A percentile compares a stretch with the other conserved stretches of the same genome.
These are phyloP conservation scores for Wallemia mellicola DNA, from an alignment of 1,284 basidiomycete species.

Conservation along the genomic window DNA sequence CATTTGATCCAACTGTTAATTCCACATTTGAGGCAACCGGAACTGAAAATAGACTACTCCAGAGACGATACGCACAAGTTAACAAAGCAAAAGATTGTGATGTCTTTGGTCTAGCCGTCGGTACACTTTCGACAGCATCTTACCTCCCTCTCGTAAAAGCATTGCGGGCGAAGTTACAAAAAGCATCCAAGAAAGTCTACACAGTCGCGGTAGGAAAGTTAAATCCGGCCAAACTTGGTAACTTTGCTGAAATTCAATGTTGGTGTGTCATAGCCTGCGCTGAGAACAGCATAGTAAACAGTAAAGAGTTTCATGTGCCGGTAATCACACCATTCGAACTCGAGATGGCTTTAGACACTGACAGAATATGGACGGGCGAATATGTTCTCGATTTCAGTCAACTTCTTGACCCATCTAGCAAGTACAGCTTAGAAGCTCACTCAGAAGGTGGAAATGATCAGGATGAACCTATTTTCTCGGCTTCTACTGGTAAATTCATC, in stretches of 20 bases:
- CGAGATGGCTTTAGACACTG: slow-evolving; percentile 15
- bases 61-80: background rate
- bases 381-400: slow-evolving; percentile 16
- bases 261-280: slow-evolving; percentile 19
- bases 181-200: slow-evolving; percentile 13
- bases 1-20: background rate
- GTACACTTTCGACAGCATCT: slow-evolving; percentile 5
- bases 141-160: slow-evolving; percentile 11
- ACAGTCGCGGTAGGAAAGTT: slow-evolving; percentile 20
- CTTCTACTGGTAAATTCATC: slow-evolving; percentile 15
- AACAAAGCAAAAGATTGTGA: background rate
- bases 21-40: background rate
- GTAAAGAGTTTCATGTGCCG: slow-evolving; percentile 16
- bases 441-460: background rate
- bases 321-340: slow-evolving; percentile 20
- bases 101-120: background rate
- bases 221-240: slow-evolving; percentile 19
- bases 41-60: background rate
- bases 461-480: slow-evolving; percentile 12
- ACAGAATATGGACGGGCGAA: slow-evolving; percentile 14
- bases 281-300: slow-evolving; percentile 17
- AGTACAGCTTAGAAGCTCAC: background rate
- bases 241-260: slow-evolving; percentile 19
- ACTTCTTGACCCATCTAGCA: slow-evolving; percentile 7
- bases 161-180: slow-evolving; percentile 9